Conservation (phyloP, 805 yeast species). For the Pichia nakasei region DNA sequence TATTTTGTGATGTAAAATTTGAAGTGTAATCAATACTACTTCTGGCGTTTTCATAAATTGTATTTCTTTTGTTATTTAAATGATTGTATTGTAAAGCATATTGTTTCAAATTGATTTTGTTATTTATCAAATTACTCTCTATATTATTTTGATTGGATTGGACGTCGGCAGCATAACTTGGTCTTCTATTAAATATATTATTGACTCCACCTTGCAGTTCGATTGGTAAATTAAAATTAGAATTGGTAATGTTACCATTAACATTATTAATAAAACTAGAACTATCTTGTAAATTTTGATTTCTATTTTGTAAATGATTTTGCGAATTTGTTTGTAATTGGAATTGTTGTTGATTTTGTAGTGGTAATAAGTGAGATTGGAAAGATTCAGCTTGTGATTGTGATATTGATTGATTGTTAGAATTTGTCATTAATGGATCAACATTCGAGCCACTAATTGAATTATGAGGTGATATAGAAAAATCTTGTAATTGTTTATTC, state of each 20-base stretch:
- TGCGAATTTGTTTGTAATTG: not conserved
- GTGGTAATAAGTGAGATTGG: slow-evolving; percentile 6
- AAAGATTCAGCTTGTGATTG: slow-evolving; percentile 8
- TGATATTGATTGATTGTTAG: slow-evolving; percentile 2
- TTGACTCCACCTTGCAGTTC: slow-evolving; percentile 61
- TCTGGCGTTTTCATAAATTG: slow-evolving; percentile 4
- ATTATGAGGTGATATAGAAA: not conserved
- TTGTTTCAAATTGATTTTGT: slow-evolving; percentile 17
- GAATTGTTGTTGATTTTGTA: not conserved
- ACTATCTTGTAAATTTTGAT: not conserved
- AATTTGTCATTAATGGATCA: not conserved
- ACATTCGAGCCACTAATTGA: not conserved
- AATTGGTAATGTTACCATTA: not conserved
- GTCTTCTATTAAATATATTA: slow-evolving; percentile 58
- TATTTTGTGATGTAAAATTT: not conserved
- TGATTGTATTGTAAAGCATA: slow-evolving; percentile 13
- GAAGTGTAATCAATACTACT: not conserved
- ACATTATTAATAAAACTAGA: not conserved
- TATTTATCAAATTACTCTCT: not conserved
- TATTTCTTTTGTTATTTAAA: slow-evolving; percentile 1
- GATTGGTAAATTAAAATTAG: slow-evolving; percentile 40
- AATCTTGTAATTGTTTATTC: not conserved
- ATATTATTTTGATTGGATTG: slow-evolving; percentile 26
- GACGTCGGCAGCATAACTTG: slow-evolving; percentile 65
- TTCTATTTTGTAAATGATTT: not conserved